Percentiles rank a stretch among this genome's conserved stretches.
phyloP scores from a whole-genome alignment of 306 rosid species.

The Cucumis hystrix region DNA sequence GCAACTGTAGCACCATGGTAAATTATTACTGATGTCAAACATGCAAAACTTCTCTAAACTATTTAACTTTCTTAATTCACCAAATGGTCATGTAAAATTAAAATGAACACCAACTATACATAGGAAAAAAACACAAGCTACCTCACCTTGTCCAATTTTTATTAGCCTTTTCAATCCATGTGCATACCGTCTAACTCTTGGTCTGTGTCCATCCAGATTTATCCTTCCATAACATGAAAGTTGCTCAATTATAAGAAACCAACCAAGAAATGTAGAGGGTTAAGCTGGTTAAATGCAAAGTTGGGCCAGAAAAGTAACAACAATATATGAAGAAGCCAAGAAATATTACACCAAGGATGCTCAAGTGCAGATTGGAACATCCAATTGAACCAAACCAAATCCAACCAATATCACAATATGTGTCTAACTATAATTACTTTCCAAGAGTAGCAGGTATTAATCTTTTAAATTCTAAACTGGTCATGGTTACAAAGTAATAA shows the following conservation, averaged over 20 bases:
- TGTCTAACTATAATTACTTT: neutral
- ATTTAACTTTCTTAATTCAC: constrained; percentile 1
- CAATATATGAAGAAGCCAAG: neutral
- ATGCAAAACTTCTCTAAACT: neutral
- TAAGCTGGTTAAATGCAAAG: neutral
- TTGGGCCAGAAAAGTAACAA: constrained; percentile 6
- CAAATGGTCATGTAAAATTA: neutral
- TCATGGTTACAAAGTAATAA: neutral
- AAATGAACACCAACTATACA: neutral
- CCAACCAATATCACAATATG: neutral
- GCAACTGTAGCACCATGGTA: neutral
- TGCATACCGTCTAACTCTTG: constrained; percentile 68
- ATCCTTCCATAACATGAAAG: constrained; percentile 42
- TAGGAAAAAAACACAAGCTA: neutral
- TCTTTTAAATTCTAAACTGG: neutral
- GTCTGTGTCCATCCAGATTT: constrained; percentile 65
- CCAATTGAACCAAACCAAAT: constrained; percentile 4
- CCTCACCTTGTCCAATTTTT: constrained; percentile 84
- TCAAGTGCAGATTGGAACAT: neutral
- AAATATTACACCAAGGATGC: neutral
- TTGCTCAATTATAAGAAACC: neutral
- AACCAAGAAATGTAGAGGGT: constrained; percentile 8
- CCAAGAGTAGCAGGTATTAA: neutral
- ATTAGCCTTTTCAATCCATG: constrained; percentile 59
- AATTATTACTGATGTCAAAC: neutral